Evolutionary conservation across 2,329 filamentous ascomycete genomes (phyloP).

Genomic region (Beauveria bassiana): DNA sequence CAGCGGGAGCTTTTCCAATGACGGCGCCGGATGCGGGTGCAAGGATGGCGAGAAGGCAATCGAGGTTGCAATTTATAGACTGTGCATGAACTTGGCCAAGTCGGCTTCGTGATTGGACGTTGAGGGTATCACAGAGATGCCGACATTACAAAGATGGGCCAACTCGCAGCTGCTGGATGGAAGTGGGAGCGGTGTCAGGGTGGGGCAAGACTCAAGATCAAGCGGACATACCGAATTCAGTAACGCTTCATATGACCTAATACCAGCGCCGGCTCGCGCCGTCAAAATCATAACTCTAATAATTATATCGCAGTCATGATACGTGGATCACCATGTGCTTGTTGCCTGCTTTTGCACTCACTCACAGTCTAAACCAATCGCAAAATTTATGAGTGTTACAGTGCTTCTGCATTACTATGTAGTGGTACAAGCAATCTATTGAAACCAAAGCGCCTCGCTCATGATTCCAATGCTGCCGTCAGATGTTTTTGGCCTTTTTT

Average conservation of each 20-base stretch:
- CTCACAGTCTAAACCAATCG: background rate
- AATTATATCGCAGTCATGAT: background rate
- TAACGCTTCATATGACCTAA: too few species aligned
- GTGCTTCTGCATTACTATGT: slow-evolving; percentile 6
- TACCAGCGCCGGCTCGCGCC: background rate
- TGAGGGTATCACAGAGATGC: background rate
- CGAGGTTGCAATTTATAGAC: background rate
- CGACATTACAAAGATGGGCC: background rate
- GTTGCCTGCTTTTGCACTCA: background rate
- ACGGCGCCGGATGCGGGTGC: background rate
- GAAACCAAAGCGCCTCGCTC: slow-evolving; percentile 10
- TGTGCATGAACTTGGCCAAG: too few species aligned
- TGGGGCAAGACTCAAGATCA: background rate
- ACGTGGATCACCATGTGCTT: background rate
- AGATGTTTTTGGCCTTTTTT: slow-evolving; percentile 20
- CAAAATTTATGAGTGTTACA: background rate
- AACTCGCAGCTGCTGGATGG: background rate
- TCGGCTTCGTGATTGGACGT: background rate
- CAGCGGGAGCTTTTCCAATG: background rate
- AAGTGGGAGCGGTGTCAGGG: background rate
- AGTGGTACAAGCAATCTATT: slow-evolving; percentile 11
- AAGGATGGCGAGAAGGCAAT: background rate
- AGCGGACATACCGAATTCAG: too few species aligned
- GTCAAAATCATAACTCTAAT: background rate
- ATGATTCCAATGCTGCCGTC: slow-evolving; percentile 8